Conservation (phyloP, 1,284 basidiomycete genomes). For the Fomes fomentarius region DNA sequence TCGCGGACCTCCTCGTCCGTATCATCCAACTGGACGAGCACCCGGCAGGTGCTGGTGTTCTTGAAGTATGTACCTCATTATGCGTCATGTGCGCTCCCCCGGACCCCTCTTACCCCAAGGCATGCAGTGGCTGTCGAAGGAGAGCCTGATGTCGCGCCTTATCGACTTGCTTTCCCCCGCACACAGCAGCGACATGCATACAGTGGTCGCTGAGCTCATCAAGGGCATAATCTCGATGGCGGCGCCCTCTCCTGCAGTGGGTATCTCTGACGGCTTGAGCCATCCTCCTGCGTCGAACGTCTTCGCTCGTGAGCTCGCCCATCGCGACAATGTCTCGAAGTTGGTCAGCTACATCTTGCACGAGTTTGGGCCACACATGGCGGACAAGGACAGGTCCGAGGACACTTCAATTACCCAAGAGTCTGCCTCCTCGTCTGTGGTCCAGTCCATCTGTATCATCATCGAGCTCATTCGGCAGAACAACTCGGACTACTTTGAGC, state of each 20-base stretch:
- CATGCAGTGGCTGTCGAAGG: conserved; percentile 83
- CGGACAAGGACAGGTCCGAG: conserved; percentile 25
- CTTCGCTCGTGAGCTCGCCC: conserved; percentile 90
- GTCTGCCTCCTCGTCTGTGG: conserved; percentile 85
- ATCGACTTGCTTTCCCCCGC: conserved; percentile 85
- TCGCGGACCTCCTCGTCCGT: conserved; percentile 91
- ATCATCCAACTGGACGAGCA: conserved; percentile 93
- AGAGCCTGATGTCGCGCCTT: conserved; percentile 84
- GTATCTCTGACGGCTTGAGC: conserved; percentile 64
- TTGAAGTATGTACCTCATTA: conserved; percentile 69
- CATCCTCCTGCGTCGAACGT: conserved; percentile 81
- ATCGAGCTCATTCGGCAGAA: conserved; percentile 98
- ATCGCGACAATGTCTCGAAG: conserved; percentile 70
- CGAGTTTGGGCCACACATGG: conserved; percentile 47
- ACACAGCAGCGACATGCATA: conserved; percentile 80
- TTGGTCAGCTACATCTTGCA: conserved; percentile 84
- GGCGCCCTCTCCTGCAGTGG: conserved; percentile 82
- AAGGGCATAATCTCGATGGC: conserved; percentile 96
- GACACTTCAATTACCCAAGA: conserved; percentile 45
- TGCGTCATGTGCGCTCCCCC: conserved; percentile 30
- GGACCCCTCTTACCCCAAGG: conserved; percentile 38
- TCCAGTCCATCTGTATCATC: conserved; percentile 88
- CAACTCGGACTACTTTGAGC: conserved; percentile 99
- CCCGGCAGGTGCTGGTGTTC: conserved; percentile 80
- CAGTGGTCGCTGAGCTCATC: conserved; percentile 89